phyloP scores from a whole-genome alignment of 352 stramenopile species.

The Elongisporangium senticosum region DNA sequence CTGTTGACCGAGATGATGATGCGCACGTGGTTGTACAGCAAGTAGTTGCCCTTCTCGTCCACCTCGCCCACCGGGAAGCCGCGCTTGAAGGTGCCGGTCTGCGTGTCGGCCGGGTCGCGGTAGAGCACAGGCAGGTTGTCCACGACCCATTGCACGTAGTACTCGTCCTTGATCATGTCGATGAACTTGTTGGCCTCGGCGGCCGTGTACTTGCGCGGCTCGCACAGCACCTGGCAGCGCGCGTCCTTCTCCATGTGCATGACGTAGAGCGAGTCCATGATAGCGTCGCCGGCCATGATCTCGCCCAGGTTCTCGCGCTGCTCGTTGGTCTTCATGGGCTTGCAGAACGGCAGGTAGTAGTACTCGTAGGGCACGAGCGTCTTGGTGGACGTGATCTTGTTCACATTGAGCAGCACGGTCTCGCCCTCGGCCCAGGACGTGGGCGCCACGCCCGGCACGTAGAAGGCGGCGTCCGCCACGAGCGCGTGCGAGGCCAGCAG shows the following conservation, averaged over 20 bases:
- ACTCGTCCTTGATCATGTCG: conserved; percentile 92
- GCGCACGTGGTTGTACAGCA: conserved; percentile 98
- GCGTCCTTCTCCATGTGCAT: conserved; percentile 88
- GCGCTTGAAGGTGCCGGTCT: conserved; percentile 82
- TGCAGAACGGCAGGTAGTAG: conserved; percentile 96
- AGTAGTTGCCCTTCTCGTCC: conserved; percentile 88
- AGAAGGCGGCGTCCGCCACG: conserved; percentile 56
- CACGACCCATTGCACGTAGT: conserved; percentile 93
- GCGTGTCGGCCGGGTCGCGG: conserved; percentile 63
- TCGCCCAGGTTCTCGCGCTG: conserved; percentile 90
- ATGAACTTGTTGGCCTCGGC: conserved; percentile 82
- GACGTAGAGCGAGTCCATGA: conserved; percentile 89
- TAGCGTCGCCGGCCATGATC: conserved; percentile 89
- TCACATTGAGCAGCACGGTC: conserved; percentile 91
- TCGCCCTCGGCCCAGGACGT: conserved; percentile 81
- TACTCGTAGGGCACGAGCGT: conserved; percentile 99
- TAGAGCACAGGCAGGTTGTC: conserved; percentile 90
- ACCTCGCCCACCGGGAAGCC: conserved; percentile 92
- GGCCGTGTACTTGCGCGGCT: conserved; percentile 76
- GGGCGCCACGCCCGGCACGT: conserved; percentile 80
- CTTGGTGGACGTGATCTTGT: conserved; percentile 97
- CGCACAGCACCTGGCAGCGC: conserved; percentile 88
- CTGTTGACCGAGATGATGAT: conserved; percentile 93
- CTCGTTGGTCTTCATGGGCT: conserved; percentile 71
- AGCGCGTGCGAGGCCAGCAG: conserved; percentile 17